A percentile compares a stretch with the other conserved stretches of the same genome.
Conservation (phyloP, 2,329 filamentous ascomycete species). For the Hymenoscyphus infarciens region DNA sequence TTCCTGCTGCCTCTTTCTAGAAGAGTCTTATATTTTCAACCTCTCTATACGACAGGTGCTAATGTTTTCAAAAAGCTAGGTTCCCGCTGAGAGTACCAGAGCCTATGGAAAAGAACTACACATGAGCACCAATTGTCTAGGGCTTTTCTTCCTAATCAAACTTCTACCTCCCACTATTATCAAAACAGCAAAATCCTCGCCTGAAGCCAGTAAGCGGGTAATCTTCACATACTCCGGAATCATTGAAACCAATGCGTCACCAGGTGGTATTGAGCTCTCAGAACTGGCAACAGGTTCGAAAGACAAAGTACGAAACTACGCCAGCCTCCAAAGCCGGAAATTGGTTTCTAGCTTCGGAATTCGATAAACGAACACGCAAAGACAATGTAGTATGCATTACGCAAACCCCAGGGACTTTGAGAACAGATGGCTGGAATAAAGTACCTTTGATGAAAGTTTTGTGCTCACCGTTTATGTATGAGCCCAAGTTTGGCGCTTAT, state of each 20-base stretch:
- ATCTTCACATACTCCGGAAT: no score
- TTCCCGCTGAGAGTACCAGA: slow-evolving; percentile 30
- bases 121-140: slow-evolving; percentile 36
- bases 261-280: slow-evolving; percentile 10
- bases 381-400: slow-evolving; percentile 22
- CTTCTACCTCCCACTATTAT: slow-evolving; percentile 29
- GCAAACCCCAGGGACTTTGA: slow-evolving; percentile 24
- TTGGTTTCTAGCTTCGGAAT: slow-evolving; percentile 17
- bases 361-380: slow-evolving; percentile 14
- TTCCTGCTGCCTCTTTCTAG: no score
- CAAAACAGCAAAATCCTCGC: slow-evolving; percentile 4
- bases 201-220: no score
- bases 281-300: no score
- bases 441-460: not conserved
- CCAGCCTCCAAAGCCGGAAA: slow-evolving; percentile 20
- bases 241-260: not conserved
- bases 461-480: not conserved
- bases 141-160: slow-evolving; percentile 36
- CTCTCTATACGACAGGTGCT: no score
- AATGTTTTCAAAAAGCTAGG: no score
- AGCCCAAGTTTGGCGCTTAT: slow-evolving; percentile 18
- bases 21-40: no score
- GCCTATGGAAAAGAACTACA: slow-evolving; percentile 36
- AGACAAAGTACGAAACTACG: not conserved
- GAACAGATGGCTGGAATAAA: slow-evolving; percentile 2